Base-by-base conservation (phyloP, 2,329 filamentous ascomycete species). In the Colletotrichum sp. region DNA sequence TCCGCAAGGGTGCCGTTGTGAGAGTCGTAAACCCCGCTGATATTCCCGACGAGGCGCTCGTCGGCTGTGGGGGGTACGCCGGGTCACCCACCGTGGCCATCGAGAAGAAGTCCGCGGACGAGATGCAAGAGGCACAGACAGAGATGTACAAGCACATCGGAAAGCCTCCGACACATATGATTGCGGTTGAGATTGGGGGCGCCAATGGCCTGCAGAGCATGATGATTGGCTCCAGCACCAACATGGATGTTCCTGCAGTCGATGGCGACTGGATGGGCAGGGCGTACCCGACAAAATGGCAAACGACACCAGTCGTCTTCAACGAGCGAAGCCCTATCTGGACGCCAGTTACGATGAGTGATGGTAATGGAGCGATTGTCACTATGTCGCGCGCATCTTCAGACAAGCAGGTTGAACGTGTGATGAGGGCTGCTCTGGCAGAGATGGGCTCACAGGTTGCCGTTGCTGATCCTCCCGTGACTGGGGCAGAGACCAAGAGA, bases 101-200 rank as follows among this genome's bases (percentile, higher is more conserved):
- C 72, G 91, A 93, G 82, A 91, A 91, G 78, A 86, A 92, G 1
- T 85, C 87, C 2, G 90, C 89, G 15, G 87, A 91, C 78, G 91
- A 93, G 80, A 87, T 90, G 79, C 83, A 88, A 55, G 82, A 90
- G 65, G 85, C 88, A 4, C 88, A 90, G 74, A 78, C 79, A 2
- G 90, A 90, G 79, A 84, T 93, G 13, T 91, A 89, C 81, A 87
- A 89, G 64, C 87, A 89, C 32, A 84, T 88, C 64, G 83, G 86
- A 48, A 80, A 82, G 19, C 80, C 81, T 2, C 87, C 90, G 27
- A 89, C 91, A 25, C 90, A 91, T 48, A 89, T 93, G 76, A 90
- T 94, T 76, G 88, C 90, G 2, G 82, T 93, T 13, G 92, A 94
- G 79, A 92, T 94, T 69, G 92, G 92, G 16, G 92, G 92, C 16